Evolutionary conservation across 306 rosid species (phyloP).

Genomic region (Inga oerstediana): DNA sequence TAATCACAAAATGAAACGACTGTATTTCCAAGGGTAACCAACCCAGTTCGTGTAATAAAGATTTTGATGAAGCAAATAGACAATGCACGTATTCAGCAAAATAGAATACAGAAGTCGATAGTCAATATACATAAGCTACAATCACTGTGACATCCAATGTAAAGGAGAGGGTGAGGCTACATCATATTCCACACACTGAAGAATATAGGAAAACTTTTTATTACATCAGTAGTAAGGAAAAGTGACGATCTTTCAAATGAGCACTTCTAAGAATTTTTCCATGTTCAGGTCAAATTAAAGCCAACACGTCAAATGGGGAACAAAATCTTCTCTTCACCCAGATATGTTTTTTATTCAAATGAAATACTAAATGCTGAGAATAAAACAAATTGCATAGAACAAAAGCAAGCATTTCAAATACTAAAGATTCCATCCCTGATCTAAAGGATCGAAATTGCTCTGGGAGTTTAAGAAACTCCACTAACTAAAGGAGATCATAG

Average conservation of each 20-base stretch:
- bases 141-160: not conserved
- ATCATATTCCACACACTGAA: not conserved
- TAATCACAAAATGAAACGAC: not conserved
- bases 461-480: conserved; percentile 1
- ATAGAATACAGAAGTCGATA: not conserved
- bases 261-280: not conserved
- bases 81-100: not conserved
- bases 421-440: not conserved
- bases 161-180: not conserved
- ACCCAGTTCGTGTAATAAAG: not conserved
- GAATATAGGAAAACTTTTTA: conserved; percentile 5
- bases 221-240: not conserved
- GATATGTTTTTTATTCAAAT: not conserved
- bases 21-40: conserved; percentile 8
- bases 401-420: not conserved
- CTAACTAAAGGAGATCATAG: not conserved
- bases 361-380: not conserved
- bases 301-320: not conserved
- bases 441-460: not conserved
- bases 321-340: not conserved
- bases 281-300: not conserved
- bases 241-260: not conserved
- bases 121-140: conserved; percentile 3
- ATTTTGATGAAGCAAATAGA: not conserved
- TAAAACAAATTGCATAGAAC: not conserved